Conservation (phyloP, 768 basidiomycete species). For the Termitomyces heimii region DNA sequence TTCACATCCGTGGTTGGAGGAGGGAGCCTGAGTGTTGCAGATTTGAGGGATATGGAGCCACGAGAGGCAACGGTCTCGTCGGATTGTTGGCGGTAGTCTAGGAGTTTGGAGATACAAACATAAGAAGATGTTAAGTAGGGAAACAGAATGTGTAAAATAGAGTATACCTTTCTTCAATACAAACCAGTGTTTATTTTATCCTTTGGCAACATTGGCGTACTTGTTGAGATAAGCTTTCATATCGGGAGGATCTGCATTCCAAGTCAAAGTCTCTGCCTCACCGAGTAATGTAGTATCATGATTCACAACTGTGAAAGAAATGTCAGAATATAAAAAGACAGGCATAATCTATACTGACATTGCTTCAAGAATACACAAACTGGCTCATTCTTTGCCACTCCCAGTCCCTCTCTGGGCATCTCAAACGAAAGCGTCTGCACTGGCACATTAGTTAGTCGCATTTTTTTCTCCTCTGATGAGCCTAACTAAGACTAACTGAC, state of each 20-base stretch:
- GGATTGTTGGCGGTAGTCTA: constrained; percentile 83
- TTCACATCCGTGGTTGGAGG: constrained; percentile 19
- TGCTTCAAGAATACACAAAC: constrained; percentile 81
- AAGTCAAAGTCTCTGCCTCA: constrained; percentile 10
- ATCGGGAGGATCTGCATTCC: constrained; percentile 44
- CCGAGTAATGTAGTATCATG: constrained; percentile 67
- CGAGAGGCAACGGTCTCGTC: constrained; percentile 83
- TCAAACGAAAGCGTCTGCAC: constrained; percentile 85
- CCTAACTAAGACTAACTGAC: no score
- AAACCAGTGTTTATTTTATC: constrained; percentile 90
- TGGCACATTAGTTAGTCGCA: no score
- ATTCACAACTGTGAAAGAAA: constrained; percentile 55
- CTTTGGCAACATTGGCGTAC: constrained; percentile 88
- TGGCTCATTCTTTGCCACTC: constrained; percentile 68
- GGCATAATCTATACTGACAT: constrained; percentile 42
- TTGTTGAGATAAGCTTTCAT: constrained; percentile 83
- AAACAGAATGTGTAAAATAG: constrained; percentile 61
- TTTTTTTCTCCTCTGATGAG: no score
- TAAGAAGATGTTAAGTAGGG: neutral
- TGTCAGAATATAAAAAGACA: neutral
- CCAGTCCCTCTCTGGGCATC: constrained; percentile 51
- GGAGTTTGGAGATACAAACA: neutral
- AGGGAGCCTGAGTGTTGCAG: constrained; percentile 56
- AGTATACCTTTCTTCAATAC: constrained; percentile 80
- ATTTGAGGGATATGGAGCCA: constrained; percentile 85